Conservation (phyloP, 257 asterid genomes). For the Salvia hispanica region DNA sequence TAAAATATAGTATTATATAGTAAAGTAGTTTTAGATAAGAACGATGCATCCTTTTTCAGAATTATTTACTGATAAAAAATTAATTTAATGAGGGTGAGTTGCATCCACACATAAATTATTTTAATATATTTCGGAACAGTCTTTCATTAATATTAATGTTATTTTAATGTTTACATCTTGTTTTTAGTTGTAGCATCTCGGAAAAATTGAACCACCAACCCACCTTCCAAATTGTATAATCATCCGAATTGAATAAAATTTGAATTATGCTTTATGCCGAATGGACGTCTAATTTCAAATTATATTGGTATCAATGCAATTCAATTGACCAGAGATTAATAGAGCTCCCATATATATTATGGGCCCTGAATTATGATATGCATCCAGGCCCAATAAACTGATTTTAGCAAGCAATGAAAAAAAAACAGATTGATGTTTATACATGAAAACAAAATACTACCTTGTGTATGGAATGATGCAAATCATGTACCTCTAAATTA, state of each 20-base stretch:
- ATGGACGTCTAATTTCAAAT: neutral
- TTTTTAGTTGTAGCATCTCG: conserved; percentile 19
- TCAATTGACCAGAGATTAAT: no score
- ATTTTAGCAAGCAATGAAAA: no score
- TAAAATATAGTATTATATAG: conserved; percentile 14
- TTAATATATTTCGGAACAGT: conserved; percentile 20
- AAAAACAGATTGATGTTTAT: no score
- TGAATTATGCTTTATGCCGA: neutral
- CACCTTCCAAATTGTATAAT: conserved; percentile 20
- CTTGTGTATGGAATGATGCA: no score
- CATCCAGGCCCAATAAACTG: no score
- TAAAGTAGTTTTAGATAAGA: conserved; percentile 53
- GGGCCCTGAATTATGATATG: no score
- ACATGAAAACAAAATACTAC: no score
- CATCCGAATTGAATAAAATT: conserved; percentile 4
- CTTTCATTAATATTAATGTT: conserved; percentile 16
- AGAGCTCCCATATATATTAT: no score
- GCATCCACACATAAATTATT: conserved; percentile 20
- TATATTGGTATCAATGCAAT: no score
- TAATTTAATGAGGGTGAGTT: conserved; percentile 20
- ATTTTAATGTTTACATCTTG: conserved; percentile 3
- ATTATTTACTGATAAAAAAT: neutral
- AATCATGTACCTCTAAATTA: no score
- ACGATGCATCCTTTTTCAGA: conserved; percentile 33
- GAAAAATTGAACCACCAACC: conserved; percentile 27